Conservation (phyloP, 2,329 filamentous ascomycete species). For the Beauveria pseudobassiana region DNA sequence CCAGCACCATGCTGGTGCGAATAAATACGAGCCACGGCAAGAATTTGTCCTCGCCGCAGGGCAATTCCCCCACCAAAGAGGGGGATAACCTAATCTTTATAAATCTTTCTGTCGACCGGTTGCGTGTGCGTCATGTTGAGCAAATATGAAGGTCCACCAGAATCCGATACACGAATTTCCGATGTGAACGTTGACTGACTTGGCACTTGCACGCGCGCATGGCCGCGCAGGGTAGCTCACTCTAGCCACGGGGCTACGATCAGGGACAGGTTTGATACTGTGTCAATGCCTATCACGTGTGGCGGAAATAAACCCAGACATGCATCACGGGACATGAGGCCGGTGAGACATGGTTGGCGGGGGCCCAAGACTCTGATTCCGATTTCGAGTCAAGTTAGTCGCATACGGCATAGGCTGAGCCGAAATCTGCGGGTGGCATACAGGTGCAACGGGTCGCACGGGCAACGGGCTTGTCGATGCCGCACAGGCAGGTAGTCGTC, state of each 20-base stretch:
- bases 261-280: neutral
- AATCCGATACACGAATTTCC: neutral
- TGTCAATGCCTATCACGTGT: neutral
- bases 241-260: neutral
- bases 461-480: neutral
- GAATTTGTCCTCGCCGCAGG: neutral
- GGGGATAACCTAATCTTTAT: neutral
- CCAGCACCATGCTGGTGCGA: neutral
- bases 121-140: neutral
- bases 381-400: neutral
- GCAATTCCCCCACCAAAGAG: neutral
- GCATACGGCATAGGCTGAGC: neutral
- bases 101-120: neutral
- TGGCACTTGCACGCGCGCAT: neutral
- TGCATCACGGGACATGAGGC: conserved; percentile 1
- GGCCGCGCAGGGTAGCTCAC: neutral
- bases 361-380: neutral
- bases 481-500: neutral
- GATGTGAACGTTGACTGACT: neutral
- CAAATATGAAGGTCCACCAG: neutral
- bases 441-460: neutral
- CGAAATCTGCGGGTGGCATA: neutral
- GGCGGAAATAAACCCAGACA: conserved; percentile 7
- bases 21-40: neutral
- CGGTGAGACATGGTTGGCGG: conserved; percentile 1